Conservation (phyloP, 768 basidiomycete species). For the Russula virescens region DNA sequence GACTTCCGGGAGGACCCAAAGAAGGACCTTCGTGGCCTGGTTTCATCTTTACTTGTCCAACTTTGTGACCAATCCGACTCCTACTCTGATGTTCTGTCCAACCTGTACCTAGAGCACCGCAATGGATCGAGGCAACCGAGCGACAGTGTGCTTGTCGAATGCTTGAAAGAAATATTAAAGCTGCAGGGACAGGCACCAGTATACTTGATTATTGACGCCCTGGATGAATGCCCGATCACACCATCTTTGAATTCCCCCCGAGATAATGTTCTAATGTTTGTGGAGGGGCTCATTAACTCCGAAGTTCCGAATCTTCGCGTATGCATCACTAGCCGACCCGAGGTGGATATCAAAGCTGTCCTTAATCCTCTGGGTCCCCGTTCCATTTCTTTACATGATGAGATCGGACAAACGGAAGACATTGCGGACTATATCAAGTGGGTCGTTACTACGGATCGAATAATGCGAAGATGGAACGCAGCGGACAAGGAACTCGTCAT, state of each 20-base stretch:
- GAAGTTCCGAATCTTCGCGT: neutral
- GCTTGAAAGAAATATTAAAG: neutral
- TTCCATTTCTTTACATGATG: neutral
- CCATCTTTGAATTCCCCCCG: neutral
- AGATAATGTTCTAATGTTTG: neutral
- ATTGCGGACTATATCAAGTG: neutral
- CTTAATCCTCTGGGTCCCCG: neutral
- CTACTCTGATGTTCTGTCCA: neutral
- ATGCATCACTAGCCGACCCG: neutral
- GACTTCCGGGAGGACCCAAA: neutral
- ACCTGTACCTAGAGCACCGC: neutral
- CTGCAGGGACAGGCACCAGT: neutral
- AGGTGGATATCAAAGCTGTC: neutral
- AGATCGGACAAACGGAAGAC: neutral
- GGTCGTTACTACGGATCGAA: neutral
- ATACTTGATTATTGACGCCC: neutral
- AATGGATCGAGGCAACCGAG: neutral
- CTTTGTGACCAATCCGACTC: neutral
- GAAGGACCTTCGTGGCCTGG: neutral
- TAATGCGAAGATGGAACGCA: neutral
- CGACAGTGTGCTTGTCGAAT: neutral
- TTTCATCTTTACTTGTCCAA: slow-evolving; percentile 1
- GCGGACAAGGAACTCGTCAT: neutral
- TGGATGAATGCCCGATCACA: slow-evolving; percentile 1
- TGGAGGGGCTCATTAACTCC: neutral